Evolutionary conservation across 306 rosid species (phyloP), one percentile per base, ranked within the genome.

Genomic region (Lagenaria siceraria): DNA sequence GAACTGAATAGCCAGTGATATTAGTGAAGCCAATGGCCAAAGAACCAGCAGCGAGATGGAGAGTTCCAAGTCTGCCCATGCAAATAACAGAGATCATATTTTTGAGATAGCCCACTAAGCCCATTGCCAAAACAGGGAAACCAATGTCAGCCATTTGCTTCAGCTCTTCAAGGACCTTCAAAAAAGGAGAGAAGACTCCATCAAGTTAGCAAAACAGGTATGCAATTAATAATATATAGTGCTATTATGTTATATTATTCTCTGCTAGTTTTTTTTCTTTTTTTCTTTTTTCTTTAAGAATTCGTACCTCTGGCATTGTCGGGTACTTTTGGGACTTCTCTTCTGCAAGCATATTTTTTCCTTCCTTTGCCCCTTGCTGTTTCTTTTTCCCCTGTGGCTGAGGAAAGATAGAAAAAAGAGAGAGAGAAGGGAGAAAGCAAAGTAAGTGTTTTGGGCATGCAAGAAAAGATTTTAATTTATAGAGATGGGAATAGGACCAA

Each of bases 81-180:
- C 81, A 78, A 21, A 78, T 78, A 3, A 78, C 81, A 7, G 53
- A 78, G 51, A 78, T 24, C 81, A 78, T 78, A 66, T 66, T 78
- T 36, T 78, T 78, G 55, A 94, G 85, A 79, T 91, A 93, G 4
- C 89, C 90, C 71, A 88, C 87, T 1, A 94, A 56, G 62, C 88
- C 86, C 86, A 88, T 90, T 36, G 91, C 90, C n/a, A 85, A 87
- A 56, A 91, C 82, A 6, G 98, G 98, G 74, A 91, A 79, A 46
- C 96, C 90, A 66, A 94, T 89, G 74, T 87, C 76, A 58, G 83
- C 76, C 87, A 79, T 87, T 83, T 81, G 89, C 80, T 85, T 86
- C 52, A 94, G 74, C 87, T 91, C 97, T 5, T 88, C 93, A 87
- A 79, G 74, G 48, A 88, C 94, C 97, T 93, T 72, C 40, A 81